Evolutionary conservation across 2,329 filamentous ascomycete species (phyloP).

Genomic region (Pseudocercospora vitis): DNA sequence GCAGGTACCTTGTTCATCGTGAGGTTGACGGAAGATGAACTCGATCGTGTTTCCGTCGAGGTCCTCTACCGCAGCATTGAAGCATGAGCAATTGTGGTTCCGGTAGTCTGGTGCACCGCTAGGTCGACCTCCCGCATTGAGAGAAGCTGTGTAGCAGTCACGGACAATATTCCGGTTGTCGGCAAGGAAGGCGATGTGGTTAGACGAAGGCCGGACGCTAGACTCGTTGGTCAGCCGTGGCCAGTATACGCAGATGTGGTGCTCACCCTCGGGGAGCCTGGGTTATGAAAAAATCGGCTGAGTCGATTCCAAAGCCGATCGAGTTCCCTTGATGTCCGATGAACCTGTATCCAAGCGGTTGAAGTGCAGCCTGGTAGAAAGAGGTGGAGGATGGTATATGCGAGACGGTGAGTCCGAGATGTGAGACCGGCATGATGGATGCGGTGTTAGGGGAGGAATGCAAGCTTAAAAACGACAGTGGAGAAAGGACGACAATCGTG

Average conservation of each 20-base stretch:
- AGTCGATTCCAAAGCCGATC: constrained; percentile 60
- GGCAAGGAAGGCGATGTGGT: constrained; percentile 62
- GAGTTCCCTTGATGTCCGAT: constrained; percentile 62
- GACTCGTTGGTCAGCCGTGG: constrained; percentile 12
- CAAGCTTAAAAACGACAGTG: constrained; percentile 23
- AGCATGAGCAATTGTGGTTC: constrained; percentile 56
- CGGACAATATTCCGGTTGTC: constrained; percentile 64
- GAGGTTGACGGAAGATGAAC: constrained; percentile 60
- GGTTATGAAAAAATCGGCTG: constrained; percentile 64
- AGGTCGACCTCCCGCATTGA: constrained; percentile 63
- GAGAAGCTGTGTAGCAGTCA: constrained; percentile 68
- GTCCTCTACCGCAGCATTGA: constrained; percentile 68
- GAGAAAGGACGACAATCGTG: constrained; percentile 19
- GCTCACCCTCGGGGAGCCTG: constrained; percentile 60
- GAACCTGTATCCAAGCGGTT: constrained; percentile 74
- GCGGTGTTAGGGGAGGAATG: constrained; percentile 7
- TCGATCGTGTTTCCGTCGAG: constrained; percentile 83
- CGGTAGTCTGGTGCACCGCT: constrained; percentile 58
- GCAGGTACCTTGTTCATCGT: constrained; percentile 39
- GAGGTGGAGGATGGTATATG: constrained; percentile 77
- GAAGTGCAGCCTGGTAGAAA: constrained; percentile 77
- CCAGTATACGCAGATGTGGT: neutral
- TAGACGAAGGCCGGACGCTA: constrained; percentile 34
- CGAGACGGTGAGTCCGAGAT: constrained; percentile 67
- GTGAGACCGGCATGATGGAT: constrained; percentile 58